A percentile compares a stretch with the other conserved stretches of the same genome.
Conservation (phyloP, 345 rosid species). For the Syzygium aromaticum region DNA sequence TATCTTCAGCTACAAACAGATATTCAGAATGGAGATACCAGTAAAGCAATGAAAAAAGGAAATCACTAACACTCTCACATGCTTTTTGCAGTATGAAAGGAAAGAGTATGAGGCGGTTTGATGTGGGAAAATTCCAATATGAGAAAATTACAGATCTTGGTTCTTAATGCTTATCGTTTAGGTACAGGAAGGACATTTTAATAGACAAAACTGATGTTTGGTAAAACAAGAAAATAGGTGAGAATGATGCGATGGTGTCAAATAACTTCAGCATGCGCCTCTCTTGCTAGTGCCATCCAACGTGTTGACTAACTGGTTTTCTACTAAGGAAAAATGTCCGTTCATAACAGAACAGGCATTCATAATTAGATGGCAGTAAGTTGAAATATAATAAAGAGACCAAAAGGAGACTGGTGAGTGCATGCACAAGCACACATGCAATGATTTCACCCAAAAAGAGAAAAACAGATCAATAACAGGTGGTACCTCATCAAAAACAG, state of each 20-base stretch:
- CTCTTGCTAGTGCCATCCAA: background rate
- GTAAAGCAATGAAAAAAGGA: background rate
- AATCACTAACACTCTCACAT: background rate
- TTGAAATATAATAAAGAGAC: background rate
- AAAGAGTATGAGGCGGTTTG: background rate
- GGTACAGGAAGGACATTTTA: background rate
- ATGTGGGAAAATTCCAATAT: background rate
- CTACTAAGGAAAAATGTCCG: background rate
- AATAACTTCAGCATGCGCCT: background rate
- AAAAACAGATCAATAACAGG: background rate
- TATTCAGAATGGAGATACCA: background rate
- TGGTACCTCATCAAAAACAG: slow-evolving; percentile 88
- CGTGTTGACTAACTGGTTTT: background rate
- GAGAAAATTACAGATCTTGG: background rate
- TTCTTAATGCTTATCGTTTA: background rate
- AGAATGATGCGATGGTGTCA: background rate
- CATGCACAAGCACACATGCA: background rate
- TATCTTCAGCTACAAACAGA: background rate
- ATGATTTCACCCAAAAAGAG: background rate
- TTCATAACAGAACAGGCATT: background rate
- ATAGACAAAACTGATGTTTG: background rate
- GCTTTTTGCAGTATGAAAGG: background rate
- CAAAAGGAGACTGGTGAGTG: background rate
- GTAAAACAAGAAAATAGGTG: background rate
- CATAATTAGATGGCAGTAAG: background rate